Evolutionary conservation across 75 land plant genomes (phyloP), one percentile per base, ranked within the genome.

Genomic region (Gnetum montanum): DNA sequence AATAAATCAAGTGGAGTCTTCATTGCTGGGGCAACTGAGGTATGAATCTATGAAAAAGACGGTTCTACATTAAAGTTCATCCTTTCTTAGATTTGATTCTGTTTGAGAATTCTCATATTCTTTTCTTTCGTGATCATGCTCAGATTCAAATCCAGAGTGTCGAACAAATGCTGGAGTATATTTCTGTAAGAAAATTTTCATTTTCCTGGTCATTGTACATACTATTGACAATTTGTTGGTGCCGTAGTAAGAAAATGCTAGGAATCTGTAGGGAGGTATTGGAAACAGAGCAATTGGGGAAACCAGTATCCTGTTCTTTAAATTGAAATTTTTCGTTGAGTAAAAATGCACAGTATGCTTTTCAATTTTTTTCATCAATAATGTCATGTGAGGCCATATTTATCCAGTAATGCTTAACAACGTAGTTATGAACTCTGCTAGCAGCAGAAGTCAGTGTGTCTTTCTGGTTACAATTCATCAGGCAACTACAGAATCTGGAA

Each of bases 1-100:
- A 68, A 68, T 58, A 88, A 75, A 68, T 49, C 19, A 8, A 71
- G 71, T 16, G 88, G 82, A 46, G 78, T 88, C 54, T 67, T 70
- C 34, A 41, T 84, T 33, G 51, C 64, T 38, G 94, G 82, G 34
- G 82, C 58, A 44, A 77, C 89, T 2, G 88, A 88, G 85, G 94
- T 78, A 58, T 8, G 8, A 38, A n/a, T 15, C 48, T 16, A 18
- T n/a, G n/a, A 40, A 31, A 4, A 31, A 52, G 29, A 19, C 33
- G 36, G 33, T 31, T 8, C 3, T 0, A 18, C 1, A 51, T 8
- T 31, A 10, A 4, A 33, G 2, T 20, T 33, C 33, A 31, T 16
- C 33, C 20, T 15, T 19, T 16, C 23, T 18, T 52, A 22, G n/a
- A 18, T 52, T 52, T 31, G 7, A 18, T 52, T 4, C 13, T 33